Percentiles rank a stretch among this genome's conserved stretches.
Conservation (phyloP, 2,329 filamentous ascomycete species). For the Aspergillus sergii region DNA sequence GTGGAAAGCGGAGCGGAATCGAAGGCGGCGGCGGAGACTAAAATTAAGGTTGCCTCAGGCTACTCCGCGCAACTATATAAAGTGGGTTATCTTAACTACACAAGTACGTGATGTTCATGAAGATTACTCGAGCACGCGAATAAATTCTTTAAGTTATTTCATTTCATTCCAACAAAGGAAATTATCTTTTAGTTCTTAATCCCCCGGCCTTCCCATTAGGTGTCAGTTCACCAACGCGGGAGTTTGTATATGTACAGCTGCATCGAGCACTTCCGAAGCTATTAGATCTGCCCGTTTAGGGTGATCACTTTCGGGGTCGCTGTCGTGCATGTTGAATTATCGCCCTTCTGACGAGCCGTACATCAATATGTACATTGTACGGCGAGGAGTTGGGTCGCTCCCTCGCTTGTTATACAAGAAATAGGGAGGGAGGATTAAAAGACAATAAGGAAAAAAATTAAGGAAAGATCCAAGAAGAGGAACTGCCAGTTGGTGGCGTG, state of each 20-base stretch:
- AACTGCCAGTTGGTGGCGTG: slow-evolving; percentile 24
- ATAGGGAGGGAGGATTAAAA: slow-evolving; percentile 33
- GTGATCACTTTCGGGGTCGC: slow-evolving; percentile 15
- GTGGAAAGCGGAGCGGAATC: slow-evolving; percentile 23
- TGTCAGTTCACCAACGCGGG: slow-evolving; percentile 23
- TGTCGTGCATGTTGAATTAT: slow-evolving; percentile 20
- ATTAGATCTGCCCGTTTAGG: slow-evolving; percentile 13
- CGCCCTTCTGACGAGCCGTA: slow-evolving; percentile 22
- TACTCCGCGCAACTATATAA: background rate
- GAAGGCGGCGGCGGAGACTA: slow-evolving; percentile 8
- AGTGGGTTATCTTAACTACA: background rate
- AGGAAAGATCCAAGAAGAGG: slow-evolving; percentile 31
- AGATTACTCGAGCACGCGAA: background rate
- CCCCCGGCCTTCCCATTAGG: slow-evolving; percentile 23
- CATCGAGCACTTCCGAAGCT: slow-evolving; percentile 16
- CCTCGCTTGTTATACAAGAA: slow-evolving; percentile 33
- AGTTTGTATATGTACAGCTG: slow-evolving; percentile 38
- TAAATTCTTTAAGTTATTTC: slow-evolving; percentile 5
- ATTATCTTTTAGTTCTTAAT: slow-evolving; percentile 29
- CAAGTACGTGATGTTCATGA: background rate
- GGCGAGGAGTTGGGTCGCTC: slow-evolving; percentile 25
- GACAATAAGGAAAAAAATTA: slow-evolving; percentile 28
- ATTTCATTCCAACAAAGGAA: slow-evolving; percentile 35
- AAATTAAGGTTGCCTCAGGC: background rate
- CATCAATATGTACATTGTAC: slow-evolving; percentile 33